Evolutionary conservation across 208 protist genomes (phyloP), one percentile per base, ranked within the genome.

Genomic region (Trichomonas tenax): DNA sequence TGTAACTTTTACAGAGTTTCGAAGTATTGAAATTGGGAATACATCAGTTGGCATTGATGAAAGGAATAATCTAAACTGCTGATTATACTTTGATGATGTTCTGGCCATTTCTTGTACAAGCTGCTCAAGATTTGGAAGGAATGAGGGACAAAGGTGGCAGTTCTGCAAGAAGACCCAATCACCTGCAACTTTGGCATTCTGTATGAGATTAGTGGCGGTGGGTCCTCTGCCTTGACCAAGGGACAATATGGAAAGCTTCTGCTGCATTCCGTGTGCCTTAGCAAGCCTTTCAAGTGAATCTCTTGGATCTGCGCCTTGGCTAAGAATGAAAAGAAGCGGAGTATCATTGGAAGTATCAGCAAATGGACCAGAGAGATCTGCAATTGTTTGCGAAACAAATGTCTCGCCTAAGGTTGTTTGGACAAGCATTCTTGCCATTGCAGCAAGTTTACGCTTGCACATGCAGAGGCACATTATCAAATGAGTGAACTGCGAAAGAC

Each of bases 251-350:
- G 98, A 97, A 41, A 99, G 96, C 0, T 98, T 96, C 34, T 97
- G 95, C 15, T 97, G 97, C 86, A 98, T 98, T 11, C 97, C 97
- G 17, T 97, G 38, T 23, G 97, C 97, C 81, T 97, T 96, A 36
- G 98, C 98, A 96, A 99, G 99, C 38, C 98, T 97, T 96, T 99
- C 97, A 51, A 99, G 97, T 49, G 98, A 97, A 31, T 98, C 97
- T 97, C 98, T 98, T 89, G 99, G 99, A 97, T 99, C 99, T 10
- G 98, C 98, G 36, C 99, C 99, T 90, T 98, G 98, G 11, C 98
- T 99, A 8, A 99, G 98, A 31, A 99, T 98, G 97, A 99, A 99
- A 63, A 99, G 98, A 72, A 99, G 98, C 17, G 99, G 98, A 98
- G 95, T 97, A 96, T 90, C 72, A 8, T 96, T 48, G n/a, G 36